phyloP scores from a whole-genome alignment of 2,329 filamentous ascomycete species.

The Trichoderma citrinoviride region DNA sequence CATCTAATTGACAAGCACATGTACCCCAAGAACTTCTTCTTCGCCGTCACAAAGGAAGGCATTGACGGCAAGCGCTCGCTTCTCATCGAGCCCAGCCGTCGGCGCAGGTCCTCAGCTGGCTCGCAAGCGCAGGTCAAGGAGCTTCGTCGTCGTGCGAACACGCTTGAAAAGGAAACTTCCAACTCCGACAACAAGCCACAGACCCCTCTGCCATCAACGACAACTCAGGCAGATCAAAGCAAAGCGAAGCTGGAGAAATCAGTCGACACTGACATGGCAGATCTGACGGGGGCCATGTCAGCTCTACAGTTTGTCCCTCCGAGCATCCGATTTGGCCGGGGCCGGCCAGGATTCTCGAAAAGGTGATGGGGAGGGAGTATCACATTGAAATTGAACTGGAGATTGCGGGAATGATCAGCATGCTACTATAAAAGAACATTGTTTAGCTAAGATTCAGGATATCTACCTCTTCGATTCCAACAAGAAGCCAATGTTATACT shows the following conservation, averaged over 20 bases:
- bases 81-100: constrained; percentile 57
- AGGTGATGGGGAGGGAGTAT: constrained; percentile 34
- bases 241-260: constrained; percentile 25
- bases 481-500: background rate
- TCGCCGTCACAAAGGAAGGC: constrained; percentile 81
- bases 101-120: constrained; percentile 49
- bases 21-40: constrained; percentile 87
- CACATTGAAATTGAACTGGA: constrained; percentile 26
- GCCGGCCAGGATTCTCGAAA: constrained; percentile 53
- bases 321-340: constrained; percentile 63
- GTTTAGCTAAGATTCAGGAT: constrained; percentile 35
- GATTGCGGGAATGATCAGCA: constrained; percentile 33
- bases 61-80: constrained; percentile 82
- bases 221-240: constrained; percentile 1
- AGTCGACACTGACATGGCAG: constrained; percentile 57
- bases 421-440: constrained; percentile 32
- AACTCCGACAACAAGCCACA: constrained; percentile 24
- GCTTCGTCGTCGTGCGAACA: constrained; percentile 35
- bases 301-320: constrained; percentile 68
- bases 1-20: constrained; percentile 94
- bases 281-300: constrained; percentile 66
- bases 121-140: constrained; percentile 35
- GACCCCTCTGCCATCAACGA: constrained; percentile 9
- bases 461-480: constrained; percentile 34
- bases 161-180: constrained; percentile 29